phyloP scores from a whole-genome alignment of 2,329 filamentous ascomycete species.

The Aspergillus bombycis region DNA sequence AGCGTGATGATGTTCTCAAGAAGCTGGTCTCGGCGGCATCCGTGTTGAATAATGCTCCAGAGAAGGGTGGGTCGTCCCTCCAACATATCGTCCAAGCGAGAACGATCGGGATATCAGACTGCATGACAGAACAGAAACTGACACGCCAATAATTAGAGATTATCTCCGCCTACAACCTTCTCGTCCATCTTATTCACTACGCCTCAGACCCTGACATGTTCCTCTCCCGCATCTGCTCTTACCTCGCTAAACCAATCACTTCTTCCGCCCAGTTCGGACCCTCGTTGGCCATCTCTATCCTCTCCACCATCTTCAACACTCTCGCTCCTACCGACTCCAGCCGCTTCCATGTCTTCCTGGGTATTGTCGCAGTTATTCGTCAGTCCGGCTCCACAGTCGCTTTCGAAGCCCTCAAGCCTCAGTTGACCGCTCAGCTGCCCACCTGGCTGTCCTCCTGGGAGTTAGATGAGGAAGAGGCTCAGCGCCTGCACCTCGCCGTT shows the following conservation, averaged over 20 bases:
- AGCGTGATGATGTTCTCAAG: conserved; percentile 83
- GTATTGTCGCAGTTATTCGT: conserved; percentile 83
- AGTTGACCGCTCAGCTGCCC: conserved; percentile 76
- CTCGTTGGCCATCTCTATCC: conserved; percentile 82
- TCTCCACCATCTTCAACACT: conserved; percentile 97
- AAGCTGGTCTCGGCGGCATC: conserved; percentile 82
- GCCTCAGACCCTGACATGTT: conserved; percentile 82
- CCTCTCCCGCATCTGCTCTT: conserved; percentile 84
- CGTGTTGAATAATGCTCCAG: conserved; percentile 79
- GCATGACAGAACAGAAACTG: conserved; percentile 16
- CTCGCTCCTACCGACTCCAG: conserved; percentile 74
- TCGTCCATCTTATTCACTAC: conserved; percentile 89
- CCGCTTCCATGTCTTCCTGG: conserved; percentile 87
- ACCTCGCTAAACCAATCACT: conserved; percentile 83
- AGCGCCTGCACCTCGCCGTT: conserved; percentile 81
- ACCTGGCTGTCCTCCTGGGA: conserved; percentile 84
- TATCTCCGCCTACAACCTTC: conserved; percentile 92
- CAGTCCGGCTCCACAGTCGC: conserved; percentile 68
- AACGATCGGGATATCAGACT: conserved; percentile 9
- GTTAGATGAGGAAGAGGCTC: conserved; percentile 76
- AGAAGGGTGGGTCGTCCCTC: conserved; percentile 67
- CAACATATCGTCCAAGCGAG: conserved; percentile 3
- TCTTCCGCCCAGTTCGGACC: conserved; percentile 84
- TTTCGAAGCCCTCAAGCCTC: conserved; percentile 81
- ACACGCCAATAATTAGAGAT: conserved; percentile 64